Evolutionary conservation across 1,284 basidiomycete genomes (phyloP).

Genomic region (Rhodotorula sp.): DNA sequence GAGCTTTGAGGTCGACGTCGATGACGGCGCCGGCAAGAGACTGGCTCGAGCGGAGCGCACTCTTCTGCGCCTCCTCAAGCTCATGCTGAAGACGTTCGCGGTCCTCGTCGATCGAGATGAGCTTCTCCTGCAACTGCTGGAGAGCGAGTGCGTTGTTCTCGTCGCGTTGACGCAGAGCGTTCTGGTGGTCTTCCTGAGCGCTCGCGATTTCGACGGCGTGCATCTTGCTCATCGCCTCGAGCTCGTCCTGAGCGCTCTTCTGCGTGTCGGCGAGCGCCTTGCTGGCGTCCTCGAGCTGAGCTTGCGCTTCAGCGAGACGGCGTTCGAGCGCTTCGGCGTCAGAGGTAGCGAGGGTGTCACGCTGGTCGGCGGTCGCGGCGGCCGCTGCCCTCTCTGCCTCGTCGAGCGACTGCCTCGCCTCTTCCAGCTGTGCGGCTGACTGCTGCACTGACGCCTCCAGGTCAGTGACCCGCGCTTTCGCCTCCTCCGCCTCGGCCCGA

Average conservation of each 20-base stretch:
- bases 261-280: conserved; percentile 23
- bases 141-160: conserved; percentile 1
- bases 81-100: conserved; percentile 6
- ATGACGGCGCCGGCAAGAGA: conserved; percentile 53
- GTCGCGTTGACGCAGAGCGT: background rate
- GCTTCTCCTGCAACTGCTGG: conserved; percentile 16
- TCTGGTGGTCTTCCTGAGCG: conserved; percentile 21
- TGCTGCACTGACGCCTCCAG: conserved; percentile 5
- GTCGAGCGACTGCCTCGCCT: background rate
- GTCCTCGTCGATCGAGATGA: conserved; percentile 1
- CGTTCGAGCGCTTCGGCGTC: conserved; percentile 1
- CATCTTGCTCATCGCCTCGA: conserved; percentile 28
- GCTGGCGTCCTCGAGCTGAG: conserved; percentile 22
- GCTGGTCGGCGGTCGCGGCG: conserved; percentile 1
- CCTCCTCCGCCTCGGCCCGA: conserved; percentile 68
- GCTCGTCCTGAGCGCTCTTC: conserved; percentile 13
- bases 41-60: background rate
- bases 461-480: conserved; percentile 57
- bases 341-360: background rate
- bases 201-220: conserved; percentile 16
- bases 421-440: background rate
- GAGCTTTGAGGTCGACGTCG: conserved; percentile 52
- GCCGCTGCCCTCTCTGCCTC: conserved; percentile 25
- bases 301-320: background rate
- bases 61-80: conserved; percentile 12